These are phyloP conservation scores for Coccinonectria pachysandricola DNA, from an alignment of 2,329 filamentous ascomycete species.

Conservation along the genomic window DNA sequence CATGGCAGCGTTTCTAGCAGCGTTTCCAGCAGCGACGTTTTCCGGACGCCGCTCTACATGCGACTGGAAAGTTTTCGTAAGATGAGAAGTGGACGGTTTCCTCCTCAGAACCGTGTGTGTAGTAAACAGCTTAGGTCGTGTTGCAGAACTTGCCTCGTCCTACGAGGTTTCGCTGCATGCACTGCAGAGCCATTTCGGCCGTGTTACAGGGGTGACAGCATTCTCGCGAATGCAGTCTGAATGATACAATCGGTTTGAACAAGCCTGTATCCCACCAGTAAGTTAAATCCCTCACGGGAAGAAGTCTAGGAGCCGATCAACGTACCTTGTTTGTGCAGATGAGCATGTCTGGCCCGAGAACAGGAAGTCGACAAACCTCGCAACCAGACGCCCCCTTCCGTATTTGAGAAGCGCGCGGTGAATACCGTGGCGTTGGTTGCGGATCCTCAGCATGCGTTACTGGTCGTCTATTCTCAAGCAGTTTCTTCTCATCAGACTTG, in stretches of 20 bases:
- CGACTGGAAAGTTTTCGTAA: no score
- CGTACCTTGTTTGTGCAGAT: constrained; percentile 41
- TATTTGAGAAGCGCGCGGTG: constrained; percentile 25
- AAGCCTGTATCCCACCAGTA: constrained; percentile 25
- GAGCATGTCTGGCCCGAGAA: constrained; percentile 36
- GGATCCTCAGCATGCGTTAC: no score
- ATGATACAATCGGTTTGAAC: constrained; percentile 37
- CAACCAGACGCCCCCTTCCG: constrained; percentile 36
- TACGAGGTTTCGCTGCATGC: constrained; percentile 21
- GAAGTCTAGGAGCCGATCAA: constrained; percentile 2
- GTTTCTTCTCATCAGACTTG: constrained; percentile 4
- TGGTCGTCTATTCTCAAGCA: no score
- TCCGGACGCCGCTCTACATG: no score
- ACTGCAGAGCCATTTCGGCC: constrained; percentile 34
- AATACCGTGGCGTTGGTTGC: constrained; percentile 16
- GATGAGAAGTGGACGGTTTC: no score
- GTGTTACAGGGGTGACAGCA: constrained; percentile 26
- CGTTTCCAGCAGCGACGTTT: no score
- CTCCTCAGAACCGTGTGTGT: no score
- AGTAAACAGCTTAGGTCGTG: no score
- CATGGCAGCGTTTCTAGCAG: no score
- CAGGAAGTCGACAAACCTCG: constrained; percentile 36
- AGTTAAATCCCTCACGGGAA: constrained; percentile 8
- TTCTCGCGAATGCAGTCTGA: constrained; percentile 31
- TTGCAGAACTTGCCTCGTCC: not conserved